A percentile compares a stretch with the other conserved stretches of the same genome.
These are phyloP conservation scores for Euphorbia peplus DNA, from an alignment of 345 rosid genomes.

Conservation along the genomic window DNA sequence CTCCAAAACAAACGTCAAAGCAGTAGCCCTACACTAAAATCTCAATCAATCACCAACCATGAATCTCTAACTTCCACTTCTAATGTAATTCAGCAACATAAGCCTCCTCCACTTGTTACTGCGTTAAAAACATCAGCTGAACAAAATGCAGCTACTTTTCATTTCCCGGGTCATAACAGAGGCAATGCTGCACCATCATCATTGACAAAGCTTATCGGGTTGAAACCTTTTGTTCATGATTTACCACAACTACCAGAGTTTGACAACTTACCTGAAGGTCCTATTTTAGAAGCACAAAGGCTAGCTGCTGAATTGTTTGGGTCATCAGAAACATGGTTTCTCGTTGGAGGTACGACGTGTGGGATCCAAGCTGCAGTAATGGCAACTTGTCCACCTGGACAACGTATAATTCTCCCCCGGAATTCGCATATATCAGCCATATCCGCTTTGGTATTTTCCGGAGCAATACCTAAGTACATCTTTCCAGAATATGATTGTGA, in stretches of 20 bases:
- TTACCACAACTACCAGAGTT: slow-evolving; percentile 64
- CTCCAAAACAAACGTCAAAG: too few relatives aligned
- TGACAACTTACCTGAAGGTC: slow-evolving; percentile 54
- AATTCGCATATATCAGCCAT: slow-evolving; percentile 54
- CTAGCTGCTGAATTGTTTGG: slow-evolving; percentile 55
- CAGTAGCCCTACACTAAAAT: not conserved
- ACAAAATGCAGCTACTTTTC: slow-evolving; percentile 50
- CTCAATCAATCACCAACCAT: slow-evolving; percentile 14
- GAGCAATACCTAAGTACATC: slow-evolving; percentile 52
- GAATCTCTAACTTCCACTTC: slow-evolving; percentile 13
- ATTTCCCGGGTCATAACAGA: slow-evolving; percentile 69
- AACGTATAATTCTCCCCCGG: slow-evolving; percentile 53
- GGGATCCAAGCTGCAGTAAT: slow-evolving; percentile 59
- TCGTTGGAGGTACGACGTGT: slow-evolving; percentile 63
- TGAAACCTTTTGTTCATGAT: slow-evolving; percentile 47
- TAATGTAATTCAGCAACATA: slow-evolving; percentile 3
- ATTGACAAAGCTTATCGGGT: slow-evolving; percentile 44
- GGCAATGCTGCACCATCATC: slow-evolving; percentile 57
- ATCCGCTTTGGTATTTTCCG: slow-evolving; percentile 55
- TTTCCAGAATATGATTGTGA: slow-evolving; percentile 42
- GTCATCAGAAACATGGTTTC: slow-evolving; percentile 58
- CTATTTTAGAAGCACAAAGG: slow-evolving; percentile 60
- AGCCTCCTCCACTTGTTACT: slow-evolving; percentile 42
- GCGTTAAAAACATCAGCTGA: slow-evolving; percentile 48
- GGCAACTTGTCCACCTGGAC: slow-evolving; percentile 61